Evolutionary conservation across 108 stramenopile species (phyloP), one percentile per base, ranked within the genome.

Genomic region (Pseudonitzschia delicatissima): DNA sequence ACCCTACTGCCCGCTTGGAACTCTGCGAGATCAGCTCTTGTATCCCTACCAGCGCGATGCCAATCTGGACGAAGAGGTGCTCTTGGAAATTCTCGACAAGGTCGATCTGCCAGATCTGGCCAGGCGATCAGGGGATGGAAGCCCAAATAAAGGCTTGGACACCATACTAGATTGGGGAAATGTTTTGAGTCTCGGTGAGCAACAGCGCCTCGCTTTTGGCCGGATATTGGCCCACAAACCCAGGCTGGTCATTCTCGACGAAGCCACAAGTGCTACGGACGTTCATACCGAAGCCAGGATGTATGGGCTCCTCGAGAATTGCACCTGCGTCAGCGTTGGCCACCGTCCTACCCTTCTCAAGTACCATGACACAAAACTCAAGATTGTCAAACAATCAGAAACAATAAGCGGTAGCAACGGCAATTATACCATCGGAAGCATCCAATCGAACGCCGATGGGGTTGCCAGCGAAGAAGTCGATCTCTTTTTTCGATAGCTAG

Each of bases 151-250:
- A 49, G 93, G 90, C n/a, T 75, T 96, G 8, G 73, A 89, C 44
- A 59, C 80, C 0, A 80, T 86, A 9, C 37, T 85, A 23, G 94
- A 97, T 70, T 98, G 98, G 98, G 68, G 82, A 53, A 94, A 97
- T 57, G 85, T 77, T 31, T 80, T 98, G 13, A 92, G 90, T 0
- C 68, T 97, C 47, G 98, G 98, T 39, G 98, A 98, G 75, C 98
- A 98, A 67, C 97, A 98, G 64, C 66, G 93, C 4, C 64, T 98
- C n/a, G 95, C 96, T 7, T 98, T 98, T 70, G 95, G 90, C 3
- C 73, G 98, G 23, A 64, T 98, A 3, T 64, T 97, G 29, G 84
- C 96, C 53, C 88, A 93, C 71, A 64, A 78, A 66, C 97, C 97
- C n/a, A 64, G 73, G 18, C 62, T 98, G 17, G 93, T 93, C 7